Conservation (phyloP, 2,329 filamentous ascomycete genomes). For the Arthrocladium fulminans region DNA sequence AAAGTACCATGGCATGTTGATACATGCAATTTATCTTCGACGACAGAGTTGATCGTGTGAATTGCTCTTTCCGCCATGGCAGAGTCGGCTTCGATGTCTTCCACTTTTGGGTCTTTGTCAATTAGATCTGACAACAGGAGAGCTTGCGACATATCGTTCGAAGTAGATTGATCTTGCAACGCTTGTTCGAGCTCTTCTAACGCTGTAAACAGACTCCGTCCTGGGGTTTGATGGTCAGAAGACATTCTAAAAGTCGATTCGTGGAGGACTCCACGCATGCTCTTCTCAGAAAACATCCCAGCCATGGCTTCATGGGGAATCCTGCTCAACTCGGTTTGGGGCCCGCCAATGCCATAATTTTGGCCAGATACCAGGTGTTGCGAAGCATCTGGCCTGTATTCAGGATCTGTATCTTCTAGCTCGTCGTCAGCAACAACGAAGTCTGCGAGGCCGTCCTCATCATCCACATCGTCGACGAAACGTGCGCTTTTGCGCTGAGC, state of each 20-base stretch:
- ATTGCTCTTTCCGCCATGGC: background rate
- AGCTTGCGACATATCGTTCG: slow-evolving; percentile 2
- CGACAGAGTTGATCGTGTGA: background rate
- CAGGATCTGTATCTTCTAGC: background rate
- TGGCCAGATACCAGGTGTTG: background rate
- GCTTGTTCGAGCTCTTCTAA: slow-evolving; percentile 8
- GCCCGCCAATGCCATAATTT: background rate
- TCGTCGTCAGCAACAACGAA: slow-evolving; percentile 13
- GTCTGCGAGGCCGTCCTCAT: slow-evolving; percentile 12
- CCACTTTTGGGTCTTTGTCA: background rate
- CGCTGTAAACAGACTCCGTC: background rate
- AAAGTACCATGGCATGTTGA: background rate
- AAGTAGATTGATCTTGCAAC: slow-evolving; percentile 3
- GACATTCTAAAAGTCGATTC: background rate
- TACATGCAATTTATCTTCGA: background rate
- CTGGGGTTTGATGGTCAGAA: no score
- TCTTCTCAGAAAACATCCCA: background rate
- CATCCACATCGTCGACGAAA: slow-evolving; percentile 9
- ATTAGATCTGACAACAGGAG: background rate
- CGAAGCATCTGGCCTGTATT: background rate
- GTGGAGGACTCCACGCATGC: background rate
- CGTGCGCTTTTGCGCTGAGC: slow-evolving; percentile 8
- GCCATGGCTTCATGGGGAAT: background rate
- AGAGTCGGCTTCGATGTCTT: slow-evolving; percentile 10
- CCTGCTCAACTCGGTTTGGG: background rate